Base-by-base conservation (phyloP, 345 rosid species). In the Theobroma cacao region DNA sequence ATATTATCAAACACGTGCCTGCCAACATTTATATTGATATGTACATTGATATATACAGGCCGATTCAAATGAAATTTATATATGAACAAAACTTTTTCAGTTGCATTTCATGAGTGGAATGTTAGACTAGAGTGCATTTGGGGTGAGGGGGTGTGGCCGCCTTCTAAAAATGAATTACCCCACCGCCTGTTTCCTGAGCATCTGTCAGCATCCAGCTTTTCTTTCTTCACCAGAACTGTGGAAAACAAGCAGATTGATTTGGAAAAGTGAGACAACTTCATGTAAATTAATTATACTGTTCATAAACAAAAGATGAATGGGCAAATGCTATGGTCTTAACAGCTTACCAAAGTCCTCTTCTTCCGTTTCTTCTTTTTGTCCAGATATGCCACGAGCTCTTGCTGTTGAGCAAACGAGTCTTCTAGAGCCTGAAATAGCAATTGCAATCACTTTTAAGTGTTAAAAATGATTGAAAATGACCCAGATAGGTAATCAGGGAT, bases 331-430 rank as follows among this genome's bases (percentile, higher is more conserved):
- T 47, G 55, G 77, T 52, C 77, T 72, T 30, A 13, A 72, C 38
- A 11, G 48, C 80, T 12, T 79, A 90, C 93, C 81, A 86, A 77
- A 28, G 40, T 58, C 68, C 22, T 77, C 88, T 90, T 93, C 89
- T 90, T 94, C 85, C 90, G 93, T 83, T 90, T 93, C 86, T 91
- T 93, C 88, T 95, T 95, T 72, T 92, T 92, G 52, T 93, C 95
- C 22, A 95, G 80, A 83, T 92, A 93, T 15, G 92, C 93, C 50
- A 88, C 45, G 5, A 95, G 88, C 77, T 95, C 97, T 74, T 89
- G 92, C 71, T 92, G 98, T 65, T 84, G 90, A 38, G 88, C 48
- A 60, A 90, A 83, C 2, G 98, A 87, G 7, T 95, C 96, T 63
- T 92, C 99, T 75, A 95, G 81, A 41, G 96, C 96, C 98, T 95